These are phyloP conservation scores for Debaryomyces coudertii DNA, from an alignment of 1,139 yeast genomes.

Conservation along the genomic window DNA sequence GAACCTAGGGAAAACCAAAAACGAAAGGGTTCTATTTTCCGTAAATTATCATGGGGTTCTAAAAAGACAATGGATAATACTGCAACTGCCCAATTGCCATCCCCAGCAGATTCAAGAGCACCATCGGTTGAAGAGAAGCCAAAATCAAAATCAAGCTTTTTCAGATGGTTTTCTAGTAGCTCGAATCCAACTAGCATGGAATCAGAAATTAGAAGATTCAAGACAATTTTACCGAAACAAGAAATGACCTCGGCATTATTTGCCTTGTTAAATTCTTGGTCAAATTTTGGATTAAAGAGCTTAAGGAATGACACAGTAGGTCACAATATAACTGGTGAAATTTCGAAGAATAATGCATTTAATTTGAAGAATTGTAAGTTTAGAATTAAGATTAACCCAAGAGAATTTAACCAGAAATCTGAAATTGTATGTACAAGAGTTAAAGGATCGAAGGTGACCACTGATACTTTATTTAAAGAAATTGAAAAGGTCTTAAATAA, in stretches of 20 bases:
- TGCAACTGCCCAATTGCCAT: slow-evolving; percentile 36
- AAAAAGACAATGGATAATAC: slow-evolving; percentile 38
- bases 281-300: slow-evolving; percentile 67
- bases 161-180: slow-evolving; percentile 48
- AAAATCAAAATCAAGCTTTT: slow-evolving; percentile 35
- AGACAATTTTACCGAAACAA: slow-evolving; percentile 51
- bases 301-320: slow-evolving; percentile 50
- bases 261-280: slow-evolving; percentile 68
- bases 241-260: slow-evolving; percentile 68
- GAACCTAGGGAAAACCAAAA: slow-evolving; percentile 31
- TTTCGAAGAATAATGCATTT: slow-evolving; percentile 62
- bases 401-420: slow-evolving; percentile 47
- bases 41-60: slow-evolving; percentile 64
- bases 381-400: slow-evolving; percentile 52
- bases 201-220: slow-evolving; percentile 40
- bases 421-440: slow-evolving; percentile 50
- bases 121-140: slow-evolving; percentile 38
- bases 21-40: slow-evolving; percentile 56
- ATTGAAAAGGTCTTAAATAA: slow-evolving; percentile 50
- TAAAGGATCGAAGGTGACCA: slow-evolving; percentile 47
- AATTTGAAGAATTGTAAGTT: slow-evolving; percentile 68
- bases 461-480: slow-evolving; percentile 49
- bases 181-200: slow-evolving; percentile 22
- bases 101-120: slow-evolving; percentile 41
- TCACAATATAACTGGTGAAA: slow-evolving; percentile 57